Evolutionary conservation across 208 protist species (phyloP).

Genomic region (Leishmania mexicana): DNA sequence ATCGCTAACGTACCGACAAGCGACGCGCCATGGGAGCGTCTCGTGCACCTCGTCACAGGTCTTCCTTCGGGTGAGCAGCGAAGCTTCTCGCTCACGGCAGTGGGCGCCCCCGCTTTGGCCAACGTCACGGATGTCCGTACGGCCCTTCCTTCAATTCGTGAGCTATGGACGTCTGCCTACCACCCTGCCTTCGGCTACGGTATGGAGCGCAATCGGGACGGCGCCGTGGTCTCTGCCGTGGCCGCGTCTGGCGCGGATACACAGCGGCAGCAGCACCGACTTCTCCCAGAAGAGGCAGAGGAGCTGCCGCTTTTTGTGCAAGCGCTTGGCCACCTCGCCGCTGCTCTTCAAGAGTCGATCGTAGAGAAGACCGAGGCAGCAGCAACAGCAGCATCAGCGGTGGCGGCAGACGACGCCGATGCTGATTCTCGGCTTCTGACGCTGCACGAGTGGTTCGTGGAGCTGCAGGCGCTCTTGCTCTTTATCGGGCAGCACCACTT

Average conservation of each 20-base stretch:
- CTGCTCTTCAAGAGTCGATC: conserved; percentile 8
- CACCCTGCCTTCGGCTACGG: conserved; percentile 3
- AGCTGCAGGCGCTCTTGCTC: conserved; percentile 34
- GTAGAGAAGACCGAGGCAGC: background rate
- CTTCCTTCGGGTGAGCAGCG: background rate
- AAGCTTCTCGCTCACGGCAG: background rate
- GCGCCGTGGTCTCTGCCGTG: background rate
- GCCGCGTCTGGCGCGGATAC: background rate
- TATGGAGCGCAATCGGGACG: background rate
- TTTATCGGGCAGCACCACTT: conserved; percentile 24
- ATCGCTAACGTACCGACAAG: background rate
- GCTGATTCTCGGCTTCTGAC: background rate
- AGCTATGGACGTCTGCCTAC: conserved; percentile 9
- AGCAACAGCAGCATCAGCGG: no score
- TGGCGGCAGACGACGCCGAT: background rate
- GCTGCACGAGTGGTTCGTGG: conserved; percentile 19
- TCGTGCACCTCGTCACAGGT: conserved; percentile 2
- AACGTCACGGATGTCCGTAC: background rate
- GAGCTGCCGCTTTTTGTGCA: conserved; percentile 32
- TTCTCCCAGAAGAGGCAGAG: conserved; percentile 29
- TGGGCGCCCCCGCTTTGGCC: background rate
- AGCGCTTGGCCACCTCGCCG: conserved; percentile 13
- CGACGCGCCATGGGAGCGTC: background rate
- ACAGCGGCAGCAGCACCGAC: background rate
- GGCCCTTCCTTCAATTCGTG: conserved; percentile 1